Base-by-base conservation (phyloP, 371 early-diverging fungal species). In the Rhizopus sp. region DNA sequence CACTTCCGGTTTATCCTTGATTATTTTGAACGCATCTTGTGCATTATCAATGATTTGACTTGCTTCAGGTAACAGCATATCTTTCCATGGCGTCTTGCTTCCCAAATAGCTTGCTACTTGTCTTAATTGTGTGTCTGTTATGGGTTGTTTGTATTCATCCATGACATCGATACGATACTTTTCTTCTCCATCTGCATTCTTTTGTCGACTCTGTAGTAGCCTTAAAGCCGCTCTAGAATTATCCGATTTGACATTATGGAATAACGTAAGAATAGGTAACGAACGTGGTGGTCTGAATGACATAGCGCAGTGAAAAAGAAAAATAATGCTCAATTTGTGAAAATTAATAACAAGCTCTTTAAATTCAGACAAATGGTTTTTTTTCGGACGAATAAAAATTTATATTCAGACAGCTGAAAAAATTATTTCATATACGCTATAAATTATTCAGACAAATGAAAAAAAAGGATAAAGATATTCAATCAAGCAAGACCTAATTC, bases 281-380 rank as follows among this genome's bases (percentile, higher is more conserved):
- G 74, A 66, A 29, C 64, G 72, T 34, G 78, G 77, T 13, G 76
- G 72, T 13, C 78, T 73, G 52, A 81, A 78, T 15, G 78, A 81
- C 81, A 81, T 81, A 53, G 16, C 7, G 13, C 10, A 5, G 38
- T 37, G 13, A 10, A 37, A 37, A 37, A 37, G 23, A 23, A 23
- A 23, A 23, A 23, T 23, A 23, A 23, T 23, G 23, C 23, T 23
- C 23, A 23, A 23, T 23, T 23, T 23, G 23, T 23, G 23, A 23
- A 23, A 23, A 23, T 23, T 23, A 23, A 23, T 23, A 2, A 23
- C n/a, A n/a, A n/a, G n/a, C n/a, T n/a, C n/a, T n/a, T n/a, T n/a
- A n/a, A n/a, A n/a, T n/a, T n/a, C n/a, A n/a, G n/a, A n/a, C n/a
- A n/a, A n/a, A n/a, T n/a, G n/a, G n/a, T n/a, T n/a, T n/a, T n/a